Evolutionary conservation across 2,329 filamentous ascomycete species (phyloP).

Genomic region (Lasiodiplodia gonubiensis): DNA sequence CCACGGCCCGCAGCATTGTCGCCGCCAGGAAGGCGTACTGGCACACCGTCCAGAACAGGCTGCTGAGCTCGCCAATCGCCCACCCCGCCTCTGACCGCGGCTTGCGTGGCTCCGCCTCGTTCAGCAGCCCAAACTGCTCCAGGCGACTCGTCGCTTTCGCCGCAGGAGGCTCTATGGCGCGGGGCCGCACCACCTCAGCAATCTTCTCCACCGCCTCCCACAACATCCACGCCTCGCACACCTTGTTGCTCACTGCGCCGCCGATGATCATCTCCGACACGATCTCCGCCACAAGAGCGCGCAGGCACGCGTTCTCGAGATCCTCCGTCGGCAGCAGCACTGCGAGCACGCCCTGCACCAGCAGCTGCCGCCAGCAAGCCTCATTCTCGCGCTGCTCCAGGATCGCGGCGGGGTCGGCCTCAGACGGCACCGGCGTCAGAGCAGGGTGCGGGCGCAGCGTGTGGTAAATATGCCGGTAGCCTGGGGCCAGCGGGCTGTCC

Average conservation of each 20-base stretch:
- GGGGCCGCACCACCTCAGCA: constrained; percentile 55
- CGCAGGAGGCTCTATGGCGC: constrained; percentile 34
- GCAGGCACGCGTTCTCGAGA: constrained; percentile 83
- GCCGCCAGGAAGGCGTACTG: constrained; percentile 59
- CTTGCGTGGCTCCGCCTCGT: constrained; percentile 34
- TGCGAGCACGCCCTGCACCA: constrained; percentile 82
- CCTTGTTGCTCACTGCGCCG: constrained; percentile 77
- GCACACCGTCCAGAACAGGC: constrained; percentile 60
- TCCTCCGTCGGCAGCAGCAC: constrained; percentile 91
- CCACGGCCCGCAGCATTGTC: constrained; percentile 69
- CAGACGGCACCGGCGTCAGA: constrained; percentile 74
- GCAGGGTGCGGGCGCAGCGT: constrained; percentile 80
- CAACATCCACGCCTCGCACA: constrained; percentile 86
- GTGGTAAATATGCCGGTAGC: constrained; percentile 78
- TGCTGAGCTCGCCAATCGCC: constrained; percentile 27
- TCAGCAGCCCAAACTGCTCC: constrained; percentile 63
- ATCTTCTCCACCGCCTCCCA: constrained; percentile 83
- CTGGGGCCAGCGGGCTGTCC: constrained; percentile 64
- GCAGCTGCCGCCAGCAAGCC: constrained; percentile 79
- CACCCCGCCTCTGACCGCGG: constrained; percentile 25
- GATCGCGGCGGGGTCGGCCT: constrained; percentile 57
- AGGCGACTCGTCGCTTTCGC: constrained; percentile 46
- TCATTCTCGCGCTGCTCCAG: constrained; percentile 77
- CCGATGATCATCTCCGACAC: constrained; percentile 89
- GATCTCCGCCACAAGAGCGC: constrained; percentile 82